Conservation (phyloP, 768 basidiomycete genomes). For the Amanita rimosa region DNA sequence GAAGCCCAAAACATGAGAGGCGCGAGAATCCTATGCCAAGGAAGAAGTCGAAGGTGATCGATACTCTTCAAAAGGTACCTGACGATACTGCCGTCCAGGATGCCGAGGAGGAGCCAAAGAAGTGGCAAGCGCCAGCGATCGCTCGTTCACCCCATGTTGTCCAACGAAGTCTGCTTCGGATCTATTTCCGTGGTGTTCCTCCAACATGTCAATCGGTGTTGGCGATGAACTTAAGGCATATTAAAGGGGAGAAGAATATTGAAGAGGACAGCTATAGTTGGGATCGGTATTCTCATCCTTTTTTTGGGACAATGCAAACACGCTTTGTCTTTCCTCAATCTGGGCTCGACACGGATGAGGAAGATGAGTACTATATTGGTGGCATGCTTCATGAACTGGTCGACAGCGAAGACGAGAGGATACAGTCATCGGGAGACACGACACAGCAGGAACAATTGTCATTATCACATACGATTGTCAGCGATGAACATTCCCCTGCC, state of each 20-base stretch:
- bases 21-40: neutral
- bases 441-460: neutral
- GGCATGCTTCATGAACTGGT: constrained; percentile 1
- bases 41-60: neutral
- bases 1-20: neutral
- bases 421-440: neutral
- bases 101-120: neutral
- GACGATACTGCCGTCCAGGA: neutral
- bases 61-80: neutral
- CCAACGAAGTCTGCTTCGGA: neutral
- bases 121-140: neutral
- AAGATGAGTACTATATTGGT: constrained; percentile 3
- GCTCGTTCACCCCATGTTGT: neutral
- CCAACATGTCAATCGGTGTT: neutral
- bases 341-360: neutral
- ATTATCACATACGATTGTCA: neutral
- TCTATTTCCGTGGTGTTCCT: neutral
- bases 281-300: neutral
- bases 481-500: neutral
- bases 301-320: neutral
- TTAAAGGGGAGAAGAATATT: neutral
- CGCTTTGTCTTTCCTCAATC: constrained; percentile 5
- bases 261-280: neutral
- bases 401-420: neutral
- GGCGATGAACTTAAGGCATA: constrained; percentile 8